A percentile compares a stretch with the other conserved stretches of the same genome.
Conservation (phyloP, 768 basidiomycete genomes). For the Tricholoma hemisulphureum region DNA sequence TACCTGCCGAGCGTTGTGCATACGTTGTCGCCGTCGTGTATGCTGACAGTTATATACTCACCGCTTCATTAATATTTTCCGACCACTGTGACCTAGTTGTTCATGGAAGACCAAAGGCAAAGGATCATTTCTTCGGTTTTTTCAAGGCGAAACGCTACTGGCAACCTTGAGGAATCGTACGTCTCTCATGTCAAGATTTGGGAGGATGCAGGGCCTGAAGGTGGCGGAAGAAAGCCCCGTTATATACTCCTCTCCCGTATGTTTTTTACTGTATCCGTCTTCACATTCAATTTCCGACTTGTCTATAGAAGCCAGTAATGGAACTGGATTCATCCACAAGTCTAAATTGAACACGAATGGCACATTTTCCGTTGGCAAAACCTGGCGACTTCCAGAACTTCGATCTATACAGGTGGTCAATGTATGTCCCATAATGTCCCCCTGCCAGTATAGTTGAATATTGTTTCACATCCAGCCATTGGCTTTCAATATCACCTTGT, state of each 20-base stretch:
- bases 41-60: no score
- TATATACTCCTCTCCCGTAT: conserved; percentile 90
- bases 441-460: conserved; percentile 9
- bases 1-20: no score
- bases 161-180: conserved; percentile 72
- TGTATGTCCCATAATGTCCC: conserved; percentile 45
- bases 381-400: conserved; percentile 86
- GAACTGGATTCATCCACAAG: conserved; percentile 84
- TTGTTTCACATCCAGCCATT: conserved; percentile 43
- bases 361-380: conserved; percentile 95
- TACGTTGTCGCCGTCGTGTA: no score
- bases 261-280: conserved; percentile 31
- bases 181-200: conserved; percentile 90
- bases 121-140: conserved; percentile 85
- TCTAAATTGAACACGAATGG: conserved; percentile 94
- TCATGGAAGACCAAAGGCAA: conserved; percentile 53
- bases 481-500: conserved; percentile 78
- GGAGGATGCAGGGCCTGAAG: conserved; percentile 76
- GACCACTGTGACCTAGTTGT: not conserved
- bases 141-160: conserved; percentile 63
- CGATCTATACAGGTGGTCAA: conserved; percentile 71
- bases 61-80: no score
- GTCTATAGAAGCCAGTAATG: conserved; percentile 54
- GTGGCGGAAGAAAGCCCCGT: conserved; percentile 76
- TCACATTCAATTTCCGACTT: conserved; percentile 8